Percentiles rank a stretch among this genome's conserved stretches.
Evolutionary conservation across 768 basidiomycete species (phyloP).

Genomic region (Chalciporus chontae): DNA sequence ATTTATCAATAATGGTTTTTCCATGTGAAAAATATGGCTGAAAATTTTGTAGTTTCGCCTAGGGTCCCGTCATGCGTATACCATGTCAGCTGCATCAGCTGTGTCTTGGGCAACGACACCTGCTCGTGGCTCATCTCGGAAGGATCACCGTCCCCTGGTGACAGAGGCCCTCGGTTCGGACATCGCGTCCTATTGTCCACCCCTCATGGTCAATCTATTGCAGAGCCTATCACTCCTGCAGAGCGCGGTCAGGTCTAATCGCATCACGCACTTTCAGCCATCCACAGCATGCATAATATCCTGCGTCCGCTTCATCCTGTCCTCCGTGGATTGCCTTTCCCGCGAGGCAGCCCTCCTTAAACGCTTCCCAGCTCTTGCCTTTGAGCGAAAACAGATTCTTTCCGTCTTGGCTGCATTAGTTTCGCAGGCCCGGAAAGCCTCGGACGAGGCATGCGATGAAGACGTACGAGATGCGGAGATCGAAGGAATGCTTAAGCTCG

Average conservation of each 20-base stretch:
- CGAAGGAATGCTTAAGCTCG: slow-evolving; percentile 75
- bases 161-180: slow-evolving; percentile 47
- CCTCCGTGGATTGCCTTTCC: slow-evolving; percentile 77
- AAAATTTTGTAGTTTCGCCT: slow-evolving; percentile 27
- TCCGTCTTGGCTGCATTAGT: slow-evolving; percentile 80
- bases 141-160: slow-evolving; percentile 42
- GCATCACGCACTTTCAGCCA: slow-evolving; percentile 84
- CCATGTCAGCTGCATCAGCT: slow-evolving; percentile 48
- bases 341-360: slow-evolving; percentile 76
- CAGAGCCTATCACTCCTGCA: slow-evolving; percentile 86
- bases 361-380: slow-evolving; percentile 59
- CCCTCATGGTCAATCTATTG: slow-evolving; percentile 78
- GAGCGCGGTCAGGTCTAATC: slow-evolving; percentile 75
- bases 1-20: neutral
- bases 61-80: slow-evolving; percentile 45
- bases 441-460: slow-evolving; percentile 43
- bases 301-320: slow-evolving; percentile 83
- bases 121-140: slow-evolving; percentile 36
- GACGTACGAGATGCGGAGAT: slow-evolving; percentile 53
- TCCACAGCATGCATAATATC: slow-evolving; percentile 94
- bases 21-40: slow-evolving; percentile 1
- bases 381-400: slow-evolving; percentile 80
- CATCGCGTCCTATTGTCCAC: slow-evolving; percentile 64
- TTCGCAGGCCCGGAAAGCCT: slow-evolving; percentile 68
- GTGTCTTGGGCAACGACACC: slow-evolving; percentile 52